phyloP scores from a whole-genome alignment of 805 yeast genomes.

The Candida piceae region DNA sequence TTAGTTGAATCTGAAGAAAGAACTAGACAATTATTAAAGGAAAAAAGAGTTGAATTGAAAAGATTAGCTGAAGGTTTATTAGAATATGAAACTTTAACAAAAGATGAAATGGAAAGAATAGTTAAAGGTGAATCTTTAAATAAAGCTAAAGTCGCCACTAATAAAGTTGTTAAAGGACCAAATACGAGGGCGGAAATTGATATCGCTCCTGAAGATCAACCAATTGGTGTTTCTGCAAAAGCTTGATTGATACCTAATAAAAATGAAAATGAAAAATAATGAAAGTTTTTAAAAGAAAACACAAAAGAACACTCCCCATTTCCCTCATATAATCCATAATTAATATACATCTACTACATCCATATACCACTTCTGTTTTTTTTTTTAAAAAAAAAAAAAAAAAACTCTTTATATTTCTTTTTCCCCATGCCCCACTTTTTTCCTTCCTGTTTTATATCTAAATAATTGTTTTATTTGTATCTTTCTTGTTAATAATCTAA shows the following conservation, averaged over 20 bases:
- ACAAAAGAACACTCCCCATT: too few relatives aligned
- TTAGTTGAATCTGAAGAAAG: constrained; percentile 75
- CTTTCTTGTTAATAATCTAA: too few relatives aligned
- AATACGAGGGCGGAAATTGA: constrained; percentile 29
- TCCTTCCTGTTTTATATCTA: too few relatives aligned
- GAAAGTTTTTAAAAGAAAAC: too few relatives aligned
- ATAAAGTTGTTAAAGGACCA: constrained; percentile 60
- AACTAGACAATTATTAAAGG: constrained; percentile 62
- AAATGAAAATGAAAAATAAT: too few relatives aligned
- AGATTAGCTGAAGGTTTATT: constrained; percentile 88
- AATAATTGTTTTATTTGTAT: too few relatives aligned
- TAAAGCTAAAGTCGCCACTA: constrained; percentile 64
- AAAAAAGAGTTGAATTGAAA: constrained; percentile 64
- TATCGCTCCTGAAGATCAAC: constrained; percentile 31
- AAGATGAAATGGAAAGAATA: constrained; percentile 83
- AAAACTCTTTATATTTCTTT: too few relatives aligned
- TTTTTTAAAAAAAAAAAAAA: too few relatives aligned
- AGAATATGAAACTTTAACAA: constrained; percentile 91
- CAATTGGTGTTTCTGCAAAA: constrained; percentile 24
- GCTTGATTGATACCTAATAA: constrained; percentile 12
- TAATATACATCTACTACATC: too few relatives aligned
- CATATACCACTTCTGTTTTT: too few relatives aligned
- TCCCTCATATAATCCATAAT: too few relatives aligned
- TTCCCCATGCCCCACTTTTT: too few relatives aligned
- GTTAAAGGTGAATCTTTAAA: constrained; percentile 73